Percentiles rank a stretch among this genome's conserved stretches.
These are phyloP conservation scores for Diplodia scrobiculata DNA, from an alignment of 2,329 filamentous ascomycete genomes.

Conservation along the genomic window DNA sequence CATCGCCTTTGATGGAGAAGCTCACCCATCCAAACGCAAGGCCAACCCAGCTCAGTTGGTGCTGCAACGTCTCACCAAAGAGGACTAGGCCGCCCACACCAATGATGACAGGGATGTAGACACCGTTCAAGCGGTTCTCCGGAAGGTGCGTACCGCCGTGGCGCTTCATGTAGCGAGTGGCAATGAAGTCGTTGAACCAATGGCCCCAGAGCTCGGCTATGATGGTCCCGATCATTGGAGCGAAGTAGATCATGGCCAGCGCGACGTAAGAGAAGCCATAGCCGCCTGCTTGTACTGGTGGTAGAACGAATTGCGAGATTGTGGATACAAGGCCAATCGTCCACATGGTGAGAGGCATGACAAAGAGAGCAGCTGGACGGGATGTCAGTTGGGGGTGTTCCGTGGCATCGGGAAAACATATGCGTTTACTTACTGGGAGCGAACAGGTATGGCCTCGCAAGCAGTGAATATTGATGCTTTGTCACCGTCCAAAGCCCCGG, in stretches of 20 bases:
- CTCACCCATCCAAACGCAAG: conserved; percentile 41
- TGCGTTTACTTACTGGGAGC: conserved; percentile 31
- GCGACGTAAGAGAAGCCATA: conserved; percentile 30
- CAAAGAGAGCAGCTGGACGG: conserved; percentile 29
- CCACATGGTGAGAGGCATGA: conserved; percentile 37
- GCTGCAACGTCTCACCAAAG: conserved; percentile 41
- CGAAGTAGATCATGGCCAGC: conserved; percentile 41
- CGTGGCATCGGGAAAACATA: neutral
- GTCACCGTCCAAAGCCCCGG: conserved; percentile 22
- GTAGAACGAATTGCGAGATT: conserved; percentile 34
- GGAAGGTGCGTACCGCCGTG: conserved; percentile 39
- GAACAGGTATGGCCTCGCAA: conserved; percentile 33
- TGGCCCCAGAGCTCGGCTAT: conserved; percentile 42
- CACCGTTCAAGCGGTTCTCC: conserved; percentile 41
- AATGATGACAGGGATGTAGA: conserved; percentile 40
- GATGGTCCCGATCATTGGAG: conserved; percentile 42
- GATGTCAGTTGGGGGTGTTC: neutral
- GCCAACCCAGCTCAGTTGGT: conserved; percentile 39
- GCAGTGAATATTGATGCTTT: conserved; percentile 27
- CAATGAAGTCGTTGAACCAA: conserved; percentile 45
- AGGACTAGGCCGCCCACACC: conserved; percentile 41
- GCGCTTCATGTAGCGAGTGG: conserved; percentile 38
- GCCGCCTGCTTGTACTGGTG: conserved; percentile 33
- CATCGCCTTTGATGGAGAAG: no score
- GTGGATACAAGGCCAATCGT: conserved; percentile 38